phyloP scores from a whole-genome alignment of 2,329 filamentous ascomycete species.

The Penicillium sp. region DNA sequence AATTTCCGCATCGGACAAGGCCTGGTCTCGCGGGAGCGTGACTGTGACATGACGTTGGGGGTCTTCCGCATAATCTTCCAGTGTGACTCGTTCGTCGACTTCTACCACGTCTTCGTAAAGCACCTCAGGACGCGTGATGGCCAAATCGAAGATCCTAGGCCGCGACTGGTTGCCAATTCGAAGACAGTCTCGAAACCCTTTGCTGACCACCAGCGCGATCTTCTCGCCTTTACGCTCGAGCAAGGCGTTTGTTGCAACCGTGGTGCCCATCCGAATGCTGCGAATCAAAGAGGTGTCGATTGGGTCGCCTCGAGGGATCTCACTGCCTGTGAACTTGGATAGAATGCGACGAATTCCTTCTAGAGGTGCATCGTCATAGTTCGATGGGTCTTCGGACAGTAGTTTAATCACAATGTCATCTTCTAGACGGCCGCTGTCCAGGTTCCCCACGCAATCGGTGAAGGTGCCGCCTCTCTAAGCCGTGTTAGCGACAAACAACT shows the following conservation, averaged over 20 bases:
- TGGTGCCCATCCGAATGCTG: slow-evolving; percentile 93
- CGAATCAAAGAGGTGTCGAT: slow-evolving; percentile 82
- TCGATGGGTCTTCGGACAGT: slow-evolving; percentile 82
- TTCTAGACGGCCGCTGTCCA: slow-evolving; percentile 57
- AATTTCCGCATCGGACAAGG: slow-evolving; percentile 51
- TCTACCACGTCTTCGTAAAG: slow-evolving; percentile 84
- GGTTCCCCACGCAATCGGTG: slow-evolving; percentile 33
- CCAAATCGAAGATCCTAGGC: slow-evolving; percentile 86
- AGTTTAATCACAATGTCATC: slow-evolving; percentile 83
- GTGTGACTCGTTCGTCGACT: slow-evolving; percentile 82
- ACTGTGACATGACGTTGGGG: slow-evolving; percentile 63
- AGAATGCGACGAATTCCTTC: slow-evolving; percentile 87
- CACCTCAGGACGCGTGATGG: slow-evolving; percentile 81
- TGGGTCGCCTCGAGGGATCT: slow-evolving; percentile 75
- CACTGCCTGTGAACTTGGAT: slow-evolving; percentile 68
- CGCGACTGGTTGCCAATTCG: slow-evolving; percentile 87
- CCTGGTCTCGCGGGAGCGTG: slow-evolving; percentile 35
- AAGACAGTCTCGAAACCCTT: slow-evolving; percentile 82
- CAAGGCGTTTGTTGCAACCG: slow-evolving; percentile 87
- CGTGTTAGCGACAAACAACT: slow-evolving; percentile 1
- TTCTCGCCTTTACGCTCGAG: slow-evolving; percentile 86
- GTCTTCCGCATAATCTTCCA: slow-evolving; percentile 90
- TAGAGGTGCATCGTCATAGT: slow-evolving; percentile 86
- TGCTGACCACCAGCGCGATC: slow-evolving; percentile 82
- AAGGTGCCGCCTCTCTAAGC: slow-evolving; percentile 25